Percentiles rank a stretch among this genome's conserved stretches.
These are phyloP conservation scores for Termitomyces sp. DNA, from an alignment of 768 basidiomycete genomes.

Conservation along the genomic window DNA sequence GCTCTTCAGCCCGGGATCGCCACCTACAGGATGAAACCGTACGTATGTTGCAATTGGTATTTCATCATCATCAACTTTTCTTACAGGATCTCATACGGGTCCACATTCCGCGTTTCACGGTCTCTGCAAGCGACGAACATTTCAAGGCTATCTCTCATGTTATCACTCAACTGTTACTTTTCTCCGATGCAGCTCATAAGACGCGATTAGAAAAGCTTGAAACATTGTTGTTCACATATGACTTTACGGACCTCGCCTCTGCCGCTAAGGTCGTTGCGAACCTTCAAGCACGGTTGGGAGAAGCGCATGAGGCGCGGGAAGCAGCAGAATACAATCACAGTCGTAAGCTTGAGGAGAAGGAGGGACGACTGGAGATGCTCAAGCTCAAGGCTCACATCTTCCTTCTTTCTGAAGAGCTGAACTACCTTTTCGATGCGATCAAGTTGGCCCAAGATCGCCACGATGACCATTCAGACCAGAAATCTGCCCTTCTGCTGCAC, in stretches of 20 bases:
- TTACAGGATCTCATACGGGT: constrained; percentile 77
- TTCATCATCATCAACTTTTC: neutral
- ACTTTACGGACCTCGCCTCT: constrained; percentile 74
- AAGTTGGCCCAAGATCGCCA: constrained; percentile 77
- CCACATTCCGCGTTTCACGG: constrained; percentile 81
- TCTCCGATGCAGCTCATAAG: constrained; percentile 84
- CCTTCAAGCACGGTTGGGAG: constrained; percentile 72
- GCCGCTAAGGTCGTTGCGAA: constrained; percentile 69
- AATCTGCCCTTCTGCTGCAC: constrained; percentile 77
- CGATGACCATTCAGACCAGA: constrained; percentile 63
- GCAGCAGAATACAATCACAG: constrained; percentile 35
- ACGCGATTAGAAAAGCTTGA: constrained; percentile 75
- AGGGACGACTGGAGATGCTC: constrained; percentile 52
- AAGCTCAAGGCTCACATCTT: constrained; percentile 72
- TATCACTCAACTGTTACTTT: constrained; percentile 84
- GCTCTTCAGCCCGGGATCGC: constrained; percentile 26
- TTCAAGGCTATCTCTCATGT: constrained; percentile 85
- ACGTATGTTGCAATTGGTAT: constrained; percentile 17
- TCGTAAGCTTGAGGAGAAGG: constrained; percentile 36
- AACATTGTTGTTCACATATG: constrained; percentile 81
- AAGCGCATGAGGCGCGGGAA: constrained; percentile 49
- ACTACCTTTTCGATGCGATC: constrained; percentile 83
- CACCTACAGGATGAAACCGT: constrained; percentile 70
- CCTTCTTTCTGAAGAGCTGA: constrained; percentile 73
- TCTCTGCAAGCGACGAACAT: constrained; percentile 78